These are phyloP conservation scores for Hyaloscypha variabilis DNA, from an alignment of 495 filamentous ascomycete species.

Conservation along the genomic window DNA sequence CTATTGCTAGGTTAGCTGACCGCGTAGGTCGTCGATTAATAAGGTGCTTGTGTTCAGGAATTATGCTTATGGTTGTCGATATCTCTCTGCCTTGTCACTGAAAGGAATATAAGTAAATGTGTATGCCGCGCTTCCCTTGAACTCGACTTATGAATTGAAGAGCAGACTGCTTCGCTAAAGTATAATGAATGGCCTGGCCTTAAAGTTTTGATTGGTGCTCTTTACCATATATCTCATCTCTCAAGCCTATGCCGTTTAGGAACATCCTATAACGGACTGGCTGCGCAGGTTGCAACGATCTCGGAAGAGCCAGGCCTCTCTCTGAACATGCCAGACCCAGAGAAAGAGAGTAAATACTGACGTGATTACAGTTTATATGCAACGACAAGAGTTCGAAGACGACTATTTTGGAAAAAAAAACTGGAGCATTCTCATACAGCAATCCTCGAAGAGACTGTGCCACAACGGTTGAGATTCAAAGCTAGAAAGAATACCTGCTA, in stretches of 20 bases:
- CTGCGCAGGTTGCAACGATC: conserved; percentile 19
- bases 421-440: too few relatives aligned
- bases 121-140: too few relatives aligned
- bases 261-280: conserved; percentile 44
- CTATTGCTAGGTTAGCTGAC: not conserved
- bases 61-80: not conserved
- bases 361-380: not conserved
- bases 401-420: too few relatives aligned
- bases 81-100: too few relatives aligned
- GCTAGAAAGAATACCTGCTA: too few relatives aligned
- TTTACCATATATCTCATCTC: too few relatives aligned
- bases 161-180: not conserved
- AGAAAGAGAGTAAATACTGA: not conserved
- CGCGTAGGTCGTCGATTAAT: not conserved
- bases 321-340: conserved; percentile 12
- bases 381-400: not conserved
- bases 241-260: not conserved
- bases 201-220: not conserved
- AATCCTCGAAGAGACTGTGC: too few relatives aligned
- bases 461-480: too few relatives aligned
- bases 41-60: not conserved
- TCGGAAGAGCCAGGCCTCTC: conserved; percentile 47
- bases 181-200: not conserved
- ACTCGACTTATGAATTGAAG: not conserved
- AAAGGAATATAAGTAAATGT: too few relatives aligned